phyloP scores from a whole-genome alignment of 768 basidiomycete genomes.

The Psilocybe sp. region DNA sequence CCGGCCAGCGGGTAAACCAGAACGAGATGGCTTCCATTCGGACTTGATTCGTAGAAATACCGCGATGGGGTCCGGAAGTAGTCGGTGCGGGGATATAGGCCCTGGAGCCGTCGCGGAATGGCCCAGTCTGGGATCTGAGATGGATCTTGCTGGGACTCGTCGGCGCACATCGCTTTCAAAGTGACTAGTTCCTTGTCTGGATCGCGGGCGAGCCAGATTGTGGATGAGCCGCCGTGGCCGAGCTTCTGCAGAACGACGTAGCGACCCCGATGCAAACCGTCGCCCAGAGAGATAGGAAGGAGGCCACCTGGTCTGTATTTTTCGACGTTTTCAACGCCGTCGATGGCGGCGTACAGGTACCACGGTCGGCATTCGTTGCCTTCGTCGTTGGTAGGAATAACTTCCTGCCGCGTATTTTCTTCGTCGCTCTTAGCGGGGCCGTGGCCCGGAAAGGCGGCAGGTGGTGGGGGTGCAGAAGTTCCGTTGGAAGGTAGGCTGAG shows the following conservation, averaged over 20 bases:
- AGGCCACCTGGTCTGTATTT: conserved; percentile 49
- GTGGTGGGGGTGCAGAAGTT: no score
- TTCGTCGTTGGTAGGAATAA: no score
- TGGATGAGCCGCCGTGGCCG: conserved; percentile 38
- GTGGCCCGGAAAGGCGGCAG: no score
- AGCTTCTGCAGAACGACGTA: conserved; percentile 49
- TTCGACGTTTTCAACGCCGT: conserved; percentile 40
- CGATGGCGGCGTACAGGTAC: conserved; percentile 11
- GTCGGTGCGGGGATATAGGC: background rate
- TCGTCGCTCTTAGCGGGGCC: no score
- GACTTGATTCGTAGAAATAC: conserved; percentile 43
- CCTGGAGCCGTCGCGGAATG: conserved; percentile 31
- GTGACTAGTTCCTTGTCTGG: conserved; percentile 22
- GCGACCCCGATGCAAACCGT: conserved; percentile 42
- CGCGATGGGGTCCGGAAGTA: conserved; percentile 31
- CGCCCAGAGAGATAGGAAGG: conserved; percentile 49
- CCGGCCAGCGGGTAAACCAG: conserved; percentile 47
- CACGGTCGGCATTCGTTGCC: background rate
- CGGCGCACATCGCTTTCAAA: conserved; percentile 33
- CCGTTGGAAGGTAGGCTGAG: no score
- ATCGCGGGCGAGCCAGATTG: conserved; percentile 35
- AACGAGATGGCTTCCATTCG: conserved; percentile 50
- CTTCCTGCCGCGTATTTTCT: no score
- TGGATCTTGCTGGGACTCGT: conserved; percentile 23
- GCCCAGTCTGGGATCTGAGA: conserved; percentile 24